Evolutionary conservation across 2,329 filamentous ascomycete genomes (phyloP).

Genomic region (Aspergillus ibericus): DNA sequence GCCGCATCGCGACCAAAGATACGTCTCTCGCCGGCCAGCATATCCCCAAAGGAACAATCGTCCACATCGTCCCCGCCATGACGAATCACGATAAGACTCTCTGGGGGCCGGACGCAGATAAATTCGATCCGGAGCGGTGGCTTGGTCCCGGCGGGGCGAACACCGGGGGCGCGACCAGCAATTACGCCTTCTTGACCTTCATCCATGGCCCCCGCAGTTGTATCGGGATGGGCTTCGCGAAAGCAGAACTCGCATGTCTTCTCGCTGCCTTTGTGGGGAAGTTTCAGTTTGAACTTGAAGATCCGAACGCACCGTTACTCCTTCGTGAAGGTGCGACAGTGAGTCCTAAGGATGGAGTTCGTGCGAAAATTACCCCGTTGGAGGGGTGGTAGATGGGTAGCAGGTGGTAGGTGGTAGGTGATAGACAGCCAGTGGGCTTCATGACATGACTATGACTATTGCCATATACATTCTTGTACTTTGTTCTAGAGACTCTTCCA

Average conservation of each 20-base stretch:
- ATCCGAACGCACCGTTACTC: constrained; percentile 59
- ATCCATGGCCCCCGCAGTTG: constrained; percentile 83
- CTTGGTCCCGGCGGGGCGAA: constrained; percentile 54
- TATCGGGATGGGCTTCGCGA: constrained; percentile 79
- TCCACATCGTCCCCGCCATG: constrained; percentile 66
- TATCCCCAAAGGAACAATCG: constrained; percentile 68
- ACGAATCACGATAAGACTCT: constrained; percentile 67
- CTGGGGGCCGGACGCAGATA: constrained; percentile 73
- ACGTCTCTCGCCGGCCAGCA: constrained; percentile 64
- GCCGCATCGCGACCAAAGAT: constrained; percentile 65
- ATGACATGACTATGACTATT: not conserved
- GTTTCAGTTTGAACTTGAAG: constrained; percentile 67
- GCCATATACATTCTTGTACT: not conserved
- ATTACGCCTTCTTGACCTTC: constrained; percentile 79
- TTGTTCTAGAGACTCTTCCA: not conserved
- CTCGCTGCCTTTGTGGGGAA: constrained; percentile 73
- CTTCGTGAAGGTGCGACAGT: constrained; percentile 72
- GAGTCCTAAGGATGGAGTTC: constrained; percentile 70
- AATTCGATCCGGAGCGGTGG: constrained; percentile 81
- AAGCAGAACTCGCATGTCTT: constrained; percentile 80
- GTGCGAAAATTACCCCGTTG: constrained; percentile 59
- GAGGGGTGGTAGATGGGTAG: constrained; percentile 30
- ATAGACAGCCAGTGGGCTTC: too few relatives aligned
- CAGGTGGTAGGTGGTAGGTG: not conserved
- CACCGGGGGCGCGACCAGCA: constrained; percentile 70